These are phyloP conservation scores for Rhodomyrtus tomentosa DNA, from an alignment of 345 rosid species.

Conservation along the genomic window DNA sequence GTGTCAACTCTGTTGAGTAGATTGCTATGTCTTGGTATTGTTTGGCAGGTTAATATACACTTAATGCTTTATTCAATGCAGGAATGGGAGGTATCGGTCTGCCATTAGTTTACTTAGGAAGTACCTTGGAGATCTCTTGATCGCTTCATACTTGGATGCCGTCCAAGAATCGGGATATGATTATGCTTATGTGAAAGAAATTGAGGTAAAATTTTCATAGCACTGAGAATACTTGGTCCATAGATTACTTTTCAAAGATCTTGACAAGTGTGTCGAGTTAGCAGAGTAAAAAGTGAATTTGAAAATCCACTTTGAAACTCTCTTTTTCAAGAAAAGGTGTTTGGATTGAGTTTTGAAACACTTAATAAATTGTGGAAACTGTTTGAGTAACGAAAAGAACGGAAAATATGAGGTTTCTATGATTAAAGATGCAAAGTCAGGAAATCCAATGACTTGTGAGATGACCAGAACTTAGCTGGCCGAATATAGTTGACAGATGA, in stretches of 20 bases:
- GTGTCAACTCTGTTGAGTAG: background rate
- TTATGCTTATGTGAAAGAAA: conserved; percentile 69
- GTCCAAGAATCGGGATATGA: conserved; percentile 70
- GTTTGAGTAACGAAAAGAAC: background rate
- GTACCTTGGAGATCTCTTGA: conserved; percentile 80
- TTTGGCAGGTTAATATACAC: background rate
- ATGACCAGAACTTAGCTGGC: background rate
- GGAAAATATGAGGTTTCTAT: background rate
- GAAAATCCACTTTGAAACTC: background rate
- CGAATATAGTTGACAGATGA: background rate
- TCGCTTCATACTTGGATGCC: conserved; percentile 57
- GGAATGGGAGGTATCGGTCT: conserved; percentile 56
- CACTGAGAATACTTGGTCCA: background rate
- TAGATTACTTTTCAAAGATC: background rate
- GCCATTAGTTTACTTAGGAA: conserved; percentile 63
- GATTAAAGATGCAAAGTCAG: background rate
- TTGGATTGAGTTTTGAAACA: background rate
- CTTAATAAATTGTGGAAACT: background rate
- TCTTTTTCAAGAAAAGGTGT: background rate
- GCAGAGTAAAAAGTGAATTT: background rate
- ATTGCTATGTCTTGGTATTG: background rate
- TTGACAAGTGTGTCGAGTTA: background rate
- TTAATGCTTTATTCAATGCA: background rate
- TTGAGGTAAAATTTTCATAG: conserved; percentile 46
- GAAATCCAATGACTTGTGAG: background rate